phyloP scores from a whole-genome alignment of 805 yeast genomes.

The Komagataella populi region DNA sequence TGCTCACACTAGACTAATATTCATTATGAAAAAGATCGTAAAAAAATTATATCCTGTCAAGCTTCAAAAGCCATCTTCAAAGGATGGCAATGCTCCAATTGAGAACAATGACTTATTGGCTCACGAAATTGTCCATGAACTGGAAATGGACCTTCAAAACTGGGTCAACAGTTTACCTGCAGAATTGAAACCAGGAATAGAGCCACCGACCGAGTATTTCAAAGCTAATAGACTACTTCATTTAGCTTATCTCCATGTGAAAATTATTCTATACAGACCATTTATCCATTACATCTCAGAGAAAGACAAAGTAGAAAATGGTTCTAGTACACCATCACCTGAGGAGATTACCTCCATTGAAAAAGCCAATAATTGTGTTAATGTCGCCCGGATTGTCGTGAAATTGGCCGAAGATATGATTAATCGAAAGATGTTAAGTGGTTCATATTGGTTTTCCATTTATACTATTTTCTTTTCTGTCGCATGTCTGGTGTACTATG shows the following conservation, averaged over 20 bases:
- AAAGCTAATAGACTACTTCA: constrained; percentile 67
- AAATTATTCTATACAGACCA: constrained; percentile 74
- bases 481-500: constrained; percentile 74
- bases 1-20: constrained; percentile 64
- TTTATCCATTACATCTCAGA: constrained; percentile 67
- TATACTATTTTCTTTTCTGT: constrained; percentile 83
- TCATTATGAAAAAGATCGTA: constrained; percentile 59
- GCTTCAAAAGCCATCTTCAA: constrained; percentile 15
- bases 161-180: constrained; percentile 66
- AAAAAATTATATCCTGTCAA: constrained; percentile 66
- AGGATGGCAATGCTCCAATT: constrained; percentile 9
- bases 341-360: constrained; percentile 49
- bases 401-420: constrained; percentile 73
- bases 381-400: constrained; percentile 73
- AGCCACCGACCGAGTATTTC: constrained; percentile 51
- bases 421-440: constrained; percentile 53
- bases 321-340: constrained; percentile 10
- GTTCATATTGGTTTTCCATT: constrained; percentile 86
- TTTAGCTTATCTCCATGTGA: constrained; percentile 61
- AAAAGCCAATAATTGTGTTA: constrained; percentile 72
- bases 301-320: background rate
- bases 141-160: constrained; percentile 53
- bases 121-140: constrained; percentile 33
- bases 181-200: constrained; percentile 58
- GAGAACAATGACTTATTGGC: constrained; percentile 19